Percentiles rank a stretch among this genome's conserved stretches.
Evolutionary conservation across 2,329 filamentous ascomycete species (phyloP).

Genomic region (Hymenoscyphus salicellus): DNA sequence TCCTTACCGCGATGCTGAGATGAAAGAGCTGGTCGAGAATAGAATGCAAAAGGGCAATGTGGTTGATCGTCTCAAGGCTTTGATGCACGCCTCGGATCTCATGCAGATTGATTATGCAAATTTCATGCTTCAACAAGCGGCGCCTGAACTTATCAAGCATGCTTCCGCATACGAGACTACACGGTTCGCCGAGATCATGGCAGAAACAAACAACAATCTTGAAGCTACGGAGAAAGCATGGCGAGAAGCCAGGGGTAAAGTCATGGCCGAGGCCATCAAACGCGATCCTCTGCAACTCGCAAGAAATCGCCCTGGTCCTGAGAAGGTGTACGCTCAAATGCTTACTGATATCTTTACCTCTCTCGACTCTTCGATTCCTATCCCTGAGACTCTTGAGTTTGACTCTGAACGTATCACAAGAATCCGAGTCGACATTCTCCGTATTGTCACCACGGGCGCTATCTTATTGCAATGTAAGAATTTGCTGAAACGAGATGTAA

Average conservation of each 20-base stretch:
- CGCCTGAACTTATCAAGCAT: slow-evolving; percentile 68
- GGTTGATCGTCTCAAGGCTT: slow-evolving; percentile 71
- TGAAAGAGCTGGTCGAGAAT: slow-evolving; percentile 64
- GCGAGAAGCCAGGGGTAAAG: slow-evolving; percentile 60
- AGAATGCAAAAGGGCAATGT: slow-evolving; percentile 60
- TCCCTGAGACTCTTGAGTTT: slow-evolving; percentile 72
- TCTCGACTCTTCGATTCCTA: slow-evolving; percentile 51
- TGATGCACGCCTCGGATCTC: slow-evolving; percentile 72
- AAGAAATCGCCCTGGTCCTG: slow-evolving; percentile 59
- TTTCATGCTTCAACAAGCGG: slow-evolving; percentile 70
- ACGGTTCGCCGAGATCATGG: slow-evolving; percentile 66
- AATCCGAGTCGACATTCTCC: slow-evolving; percentile 55
- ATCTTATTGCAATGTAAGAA: slow-evolving; percentile 80
- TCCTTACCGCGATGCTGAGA: slow-evolving; percentile 73
- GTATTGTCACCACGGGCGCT: slow-evolving; percentile 70
- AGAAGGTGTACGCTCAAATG: slow-evolving; percentile 73
- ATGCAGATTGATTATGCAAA: slow-evolving; percentile 81
- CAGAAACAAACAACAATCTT: slow-evolving; percentile 51
- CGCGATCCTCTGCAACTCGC: slow-evolving; percentile 66
- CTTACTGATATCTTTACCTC: slow-evolving; percentile 73
- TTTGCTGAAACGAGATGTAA: slow-evolving; percentile 75
- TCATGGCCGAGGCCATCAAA: slow-evolving; percentile 62
- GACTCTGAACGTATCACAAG: slow-evolving; percentile 62
- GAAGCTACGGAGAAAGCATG: slow-evolving; percentile 63
- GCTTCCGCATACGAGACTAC: slow-evolving; percentile 72